Evolutionary conservation across 2,329 filamentous ascomycete genomes (phyloP).

Genomic region (Cryphonectria nitschkei): DNA sequence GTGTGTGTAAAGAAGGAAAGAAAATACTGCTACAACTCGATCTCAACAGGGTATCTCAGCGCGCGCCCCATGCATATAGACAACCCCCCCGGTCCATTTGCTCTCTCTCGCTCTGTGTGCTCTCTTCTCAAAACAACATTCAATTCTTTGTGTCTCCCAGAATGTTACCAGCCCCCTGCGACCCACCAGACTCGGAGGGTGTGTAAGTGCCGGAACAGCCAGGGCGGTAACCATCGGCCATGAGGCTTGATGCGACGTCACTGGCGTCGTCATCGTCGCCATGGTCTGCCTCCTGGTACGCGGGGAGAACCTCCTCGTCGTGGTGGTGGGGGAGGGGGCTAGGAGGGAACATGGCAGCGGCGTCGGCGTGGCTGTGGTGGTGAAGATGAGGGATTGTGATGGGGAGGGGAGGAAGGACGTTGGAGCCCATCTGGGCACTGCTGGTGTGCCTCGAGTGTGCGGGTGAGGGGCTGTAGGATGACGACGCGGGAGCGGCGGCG

Average conservation of each 20-base stretch:
- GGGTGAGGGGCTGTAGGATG: neutral
- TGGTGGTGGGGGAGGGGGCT: conserved; percentile 35
- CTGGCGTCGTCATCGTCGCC: conserved; percentile 32
- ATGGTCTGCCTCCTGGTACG: conserved; percentile 43
- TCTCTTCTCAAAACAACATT: neutral
- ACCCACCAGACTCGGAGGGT: conserved; percentile 30
- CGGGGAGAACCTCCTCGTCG: conserved; percentile 43
- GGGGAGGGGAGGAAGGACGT: neutral
- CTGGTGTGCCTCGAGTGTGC: conserved; percentile 7
- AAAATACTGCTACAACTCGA: conserved; percentile 21
- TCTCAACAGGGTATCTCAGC: conserved; percentile 23
- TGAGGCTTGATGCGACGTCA: conserved; percentile 39
- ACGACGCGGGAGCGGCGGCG: neutral
- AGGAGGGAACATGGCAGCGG: conserved; percentile 34
- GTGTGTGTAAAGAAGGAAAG: conserved; percentile 14
- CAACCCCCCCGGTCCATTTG: neutral
- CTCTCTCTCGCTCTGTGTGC: too few relatives aligned
- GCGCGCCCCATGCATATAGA: neutral
- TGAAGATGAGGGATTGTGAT: conserved; percentile 32
- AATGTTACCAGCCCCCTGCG: conserved; percentile 30
- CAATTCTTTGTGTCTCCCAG: conserved; percentile 35
- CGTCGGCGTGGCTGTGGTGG: conserved; percentile 35
- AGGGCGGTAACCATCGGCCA: conserved; percentile 49
- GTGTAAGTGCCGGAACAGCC: conserved; percentile 36
- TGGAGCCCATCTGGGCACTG: conserved; percentile 1